These are phyloP conservation scores for Raphanus sativus DNA, from an alignment of 345 rosid genomes.

Conservation along the genomic window DNA sequence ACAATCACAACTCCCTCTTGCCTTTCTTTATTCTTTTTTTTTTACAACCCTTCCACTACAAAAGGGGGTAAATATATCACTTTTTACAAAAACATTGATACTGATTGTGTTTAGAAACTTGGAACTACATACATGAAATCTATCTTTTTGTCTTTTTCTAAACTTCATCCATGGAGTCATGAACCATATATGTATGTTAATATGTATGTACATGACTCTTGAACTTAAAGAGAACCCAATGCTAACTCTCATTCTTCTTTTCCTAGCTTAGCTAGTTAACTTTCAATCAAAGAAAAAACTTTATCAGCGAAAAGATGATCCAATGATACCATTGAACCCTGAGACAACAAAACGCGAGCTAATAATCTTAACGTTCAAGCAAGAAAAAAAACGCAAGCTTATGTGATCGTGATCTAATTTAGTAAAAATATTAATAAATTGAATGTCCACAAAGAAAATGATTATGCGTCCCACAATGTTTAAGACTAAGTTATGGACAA, in stretches of 20 bases:
- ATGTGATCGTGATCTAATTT: background rate
- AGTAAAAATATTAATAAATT: background rate
- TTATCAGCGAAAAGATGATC: background rate
- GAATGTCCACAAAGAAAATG: background rate
- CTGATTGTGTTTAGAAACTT: background rate
- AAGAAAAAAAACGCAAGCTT: background rate
- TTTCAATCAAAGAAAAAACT: background rate
- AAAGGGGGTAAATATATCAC: background rate
- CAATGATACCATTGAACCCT: too few relatives aligned
- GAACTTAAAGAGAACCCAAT: background rate
- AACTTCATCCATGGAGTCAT: background rate
- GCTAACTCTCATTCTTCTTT: background rate
- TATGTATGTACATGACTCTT: background rate
- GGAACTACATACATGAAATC: background rate
- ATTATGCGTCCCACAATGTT: background rate
- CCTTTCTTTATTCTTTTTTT: conserved; percentile 1
- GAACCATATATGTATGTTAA: background rate
- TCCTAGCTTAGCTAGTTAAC: background rate
- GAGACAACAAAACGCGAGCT: too few relatives aligned
- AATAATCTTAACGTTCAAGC: too few relatives aligned
- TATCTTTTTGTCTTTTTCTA: conserved; percentile 14
- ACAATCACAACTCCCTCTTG: conserved; percentile 3
- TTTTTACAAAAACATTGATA: background rate
- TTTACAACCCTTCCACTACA: background rate
- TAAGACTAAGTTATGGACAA: too few relatives aligned